phyloP scores from a whole-genome alignment of 2,329 filamentous ascomycete genomes.

The Dendrostoma leiphaemia region DNA sequence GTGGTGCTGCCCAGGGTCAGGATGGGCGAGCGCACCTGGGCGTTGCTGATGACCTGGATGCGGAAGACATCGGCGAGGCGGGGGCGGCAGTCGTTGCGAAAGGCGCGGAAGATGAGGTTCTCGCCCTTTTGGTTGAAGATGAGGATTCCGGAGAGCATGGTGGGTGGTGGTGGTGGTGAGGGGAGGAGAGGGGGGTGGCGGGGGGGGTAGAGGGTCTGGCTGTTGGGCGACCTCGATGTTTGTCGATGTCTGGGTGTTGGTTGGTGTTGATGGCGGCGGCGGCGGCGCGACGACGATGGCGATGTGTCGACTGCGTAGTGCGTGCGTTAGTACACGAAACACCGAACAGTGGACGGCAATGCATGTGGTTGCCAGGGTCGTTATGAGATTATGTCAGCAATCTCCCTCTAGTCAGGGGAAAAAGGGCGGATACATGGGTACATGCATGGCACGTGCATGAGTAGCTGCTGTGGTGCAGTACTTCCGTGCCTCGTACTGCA shows the following conservation, averaged over 20 bases:
- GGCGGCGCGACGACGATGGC: no score
- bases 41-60: slow-evolving; percentile 98
- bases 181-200: background rate
- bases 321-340: no score
- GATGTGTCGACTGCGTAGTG: no score
- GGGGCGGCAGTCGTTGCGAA: slow-evolving; percentile 96
- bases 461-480: no score
- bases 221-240: background rate
- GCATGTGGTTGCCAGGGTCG: no score
- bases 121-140: slow-evolving; percentile 99
- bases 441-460: no score
- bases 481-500: no score
- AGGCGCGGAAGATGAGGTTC: slow-evolving; percentile 98
- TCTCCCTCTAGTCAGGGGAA: no score
- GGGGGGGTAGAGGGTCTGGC: background rate
- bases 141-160: slow-evolving; percentile 93
- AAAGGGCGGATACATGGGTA: no score
- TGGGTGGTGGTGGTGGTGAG: background rate
- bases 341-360: no score
- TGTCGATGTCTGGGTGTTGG: background rate
- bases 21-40: slow-evolving; percentile 95
- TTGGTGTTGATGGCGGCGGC: background rate
- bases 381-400: no score
- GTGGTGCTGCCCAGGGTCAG: slow-evolving; percentile 96
- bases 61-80: slow-evolving; percentile 98